Evolutionary conservation across 176 grass and related monocot species (phyloP).

Genomic region (Carex parvula): DNA sequence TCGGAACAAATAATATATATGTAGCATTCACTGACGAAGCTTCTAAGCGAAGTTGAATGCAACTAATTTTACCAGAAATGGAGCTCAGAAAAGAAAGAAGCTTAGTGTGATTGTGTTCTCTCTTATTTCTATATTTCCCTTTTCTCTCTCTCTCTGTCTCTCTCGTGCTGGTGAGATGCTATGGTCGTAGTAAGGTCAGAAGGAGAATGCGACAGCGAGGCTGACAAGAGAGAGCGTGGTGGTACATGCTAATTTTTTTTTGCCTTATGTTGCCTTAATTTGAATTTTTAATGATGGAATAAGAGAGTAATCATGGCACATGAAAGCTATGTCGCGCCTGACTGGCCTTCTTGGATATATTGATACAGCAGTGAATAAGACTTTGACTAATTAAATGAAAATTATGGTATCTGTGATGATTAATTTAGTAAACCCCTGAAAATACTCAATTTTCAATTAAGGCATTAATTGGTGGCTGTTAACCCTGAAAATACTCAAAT

Average conservation of each 20-base stretch:
- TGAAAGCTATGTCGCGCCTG: slow-evolving; percentile 30
- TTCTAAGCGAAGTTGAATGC: slow-evolving; percentile 9
- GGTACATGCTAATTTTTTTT: background rate
- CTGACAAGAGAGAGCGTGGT: slow-evolving; percentile 17
- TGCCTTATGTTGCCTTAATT: background rate
- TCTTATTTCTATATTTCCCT: background rate
- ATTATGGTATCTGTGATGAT: background rate
- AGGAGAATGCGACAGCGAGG: slow-evolving; percentile 10
- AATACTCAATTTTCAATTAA: background rate
- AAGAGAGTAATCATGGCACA: slow-evolving; percentile 16
- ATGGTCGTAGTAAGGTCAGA: background rate
- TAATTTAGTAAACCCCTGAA: background rate
- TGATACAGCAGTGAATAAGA: background rate
- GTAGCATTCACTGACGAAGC: slow-evolving; percentile 1
- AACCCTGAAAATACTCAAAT: background rate
- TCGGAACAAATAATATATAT: background rate
- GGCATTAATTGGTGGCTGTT: background rate
- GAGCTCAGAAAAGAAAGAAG: background rate
- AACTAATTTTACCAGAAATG: slow-evolving; percentile 20
- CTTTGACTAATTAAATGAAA: background rate
- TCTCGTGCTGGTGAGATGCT: background rate
- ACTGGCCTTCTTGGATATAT: background rate
- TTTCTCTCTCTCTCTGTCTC: slow-evolving; percentile 6
- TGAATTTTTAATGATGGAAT: slow-evolving; percentile 16
- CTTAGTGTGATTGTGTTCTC: background rate